Conservation (phyloP, 352 stramenopile species). For the Peronospora destructor region DNA sequence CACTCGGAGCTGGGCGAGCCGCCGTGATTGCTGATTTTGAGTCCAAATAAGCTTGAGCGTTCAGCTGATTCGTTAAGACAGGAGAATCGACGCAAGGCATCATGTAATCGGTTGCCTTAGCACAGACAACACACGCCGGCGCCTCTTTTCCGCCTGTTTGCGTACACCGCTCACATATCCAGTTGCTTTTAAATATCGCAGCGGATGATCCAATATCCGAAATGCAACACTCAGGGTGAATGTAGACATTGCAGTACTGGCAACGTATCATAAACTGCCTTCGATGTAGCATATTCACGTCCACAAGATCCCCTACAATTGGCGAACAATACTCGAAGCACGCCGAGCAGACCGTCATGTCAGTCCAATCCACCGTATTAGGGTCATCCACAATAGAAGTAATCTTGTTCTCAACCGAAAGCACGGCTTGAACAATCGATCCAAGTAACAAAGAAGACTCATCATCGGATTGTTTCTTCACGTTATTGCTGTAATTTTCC, state of each 20-base stretch:
- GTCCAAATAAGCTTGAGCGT: conserved; percentile 5
- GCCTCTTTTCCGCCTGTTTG: conserved; percentile 34
- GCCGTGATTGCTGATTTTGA: conserved; percentile 8
- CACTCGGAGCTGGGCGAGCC: conserved; percentile 17
- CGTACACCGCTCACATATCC: conserved; percentile 79
- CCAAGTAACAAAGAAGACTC: conserved; percentile 41
- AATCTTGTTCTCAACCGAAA: conserved; percentile 34
- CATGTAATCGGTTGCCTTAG: conserved; percentile 66
- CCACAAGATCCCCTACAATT: conserved; percentile 31
- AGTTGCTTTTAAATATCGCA: conserved; percentile 67
- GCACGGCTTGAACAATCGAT: conserved; percentile 46
- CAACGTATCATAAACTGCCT: conserved; percentile 83
- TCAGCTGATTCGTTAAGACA: conserved; percentile 3
- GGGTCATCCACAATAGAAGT: conserved; percentile 16
- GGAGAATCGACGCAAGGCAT: conserved; percentile 53
- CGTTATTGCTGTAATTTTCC: conserved; percentile 21
- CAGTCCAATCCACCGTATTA: conserved; percentile 44
- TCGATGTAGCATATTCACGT: conserved; percentile 54
- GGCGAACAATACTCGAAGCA: conserved; percentile 73
- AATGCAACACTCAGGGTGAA: conserved; percentile 75
- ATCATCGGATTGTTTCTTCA: conserved; percentile 15
- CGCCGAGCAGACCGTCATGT: conserved; percentile 61
- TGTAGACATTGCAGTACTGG: conserved; percentile 77
- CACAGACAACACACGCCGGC: conserved; percentile 54
- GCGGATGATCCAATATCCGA: conserved; percentile 55